phyloP scores from a whole-genome alignment of 2,329 filamentous ascomycete species.

The Metarhizium rileyi region DNA sequence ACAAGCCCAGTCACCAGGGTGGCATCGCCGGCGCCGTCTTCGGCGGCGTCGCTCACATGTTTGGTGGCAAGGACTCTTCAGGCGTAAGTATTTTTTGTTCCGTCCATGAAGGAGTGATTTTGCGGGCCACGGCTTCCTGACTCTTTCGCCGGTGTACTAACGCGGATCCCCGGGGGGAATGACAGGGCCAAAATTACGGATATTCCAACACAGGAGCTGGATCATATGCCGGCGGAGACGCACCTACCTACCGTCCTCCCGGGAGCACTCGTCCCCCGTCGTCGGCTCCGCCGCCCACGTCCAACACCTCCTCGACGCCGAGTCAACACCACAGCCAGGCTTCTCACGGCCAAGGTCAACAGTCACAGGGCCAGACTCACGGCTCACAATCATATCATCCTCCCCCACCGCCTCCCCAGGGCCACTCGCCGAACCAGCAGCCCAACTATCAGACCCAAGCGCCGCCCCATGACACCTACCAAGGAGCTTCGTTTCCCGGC shows the following conservation, averaged over 20 bases:
- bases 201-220: slow-evolving; percentile 47
- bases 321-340: slow-evolving; percentile 16
- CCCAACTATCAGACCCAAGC: slow-evolving; percentile 3
- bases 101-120: background rate
- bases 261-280: slow-evolving; percentile 18
- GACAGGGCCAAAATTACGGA: slow-evolving; percentile 48
- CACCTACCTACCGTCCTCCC: slow-evolving; percentile 38
- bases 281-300: slow-evolving; percentile 14
- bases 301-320: slow-evolving; percentile 15
- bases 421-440: slow-evolving; percentile 13
- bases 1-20: slow-evolving; percentile 28
- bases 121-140: background rate
- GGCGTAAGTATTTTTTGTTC: slow-evolving; percentile 11
- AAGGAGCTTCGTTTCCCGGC: background rate
- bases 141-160: slow-evolving; percentile 7
- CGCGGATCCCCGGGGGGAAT: background rate
- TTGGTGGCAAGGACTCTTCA: slow-evolving; percentile 33
- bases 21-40: slow-evolving; percentile 45
- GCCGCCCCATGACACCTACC: slow-evolving; percentile 3
- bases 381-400: slow-evolving; percentile 12
- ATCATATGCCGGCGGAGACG: slow-evolving; percentile 51
- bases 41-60: slow-evolving; percentile 45
- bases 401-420: slow-evolving; percentile 9
- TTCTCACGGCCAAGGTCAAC: slow-evolving; percentile 12
- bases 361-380: slow-evolving; percentile 7